Evolutionary conservation across 2,329 filamentous ascomycete species (phyloP).

Genomic region (Sporothrix sp.): DNA sequence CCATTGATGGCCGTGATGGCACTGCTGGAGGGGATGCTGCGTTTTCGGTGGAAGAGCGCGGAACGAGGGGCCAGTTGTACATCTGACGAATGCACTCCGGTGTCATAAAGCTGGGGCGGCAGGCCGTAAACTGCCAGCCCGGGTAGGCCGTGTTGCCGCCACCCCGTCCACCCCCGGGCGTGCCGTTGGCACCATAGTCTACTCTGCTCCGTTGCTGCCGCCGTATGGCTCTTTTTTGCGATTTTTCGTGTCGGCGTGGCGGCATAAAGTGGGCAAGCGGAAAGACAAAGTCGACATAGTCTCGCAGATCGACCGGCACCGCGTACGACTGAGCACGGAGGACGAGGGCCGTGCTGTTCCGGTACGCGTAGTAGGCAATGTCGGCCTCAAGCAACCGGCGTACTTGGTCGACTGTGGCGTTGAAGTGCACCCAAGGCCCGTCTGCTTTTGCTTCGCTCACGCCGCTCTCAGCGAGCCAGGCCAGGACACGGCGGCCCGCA

Average conservation of each 20-base stretch:
- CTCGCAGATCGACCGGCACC: constrained; percentile 31
- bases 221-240: not conserved
- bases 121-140: constrained; percentile 21
- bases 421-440: constrained; percentile 34
- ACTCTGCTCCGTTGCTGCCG: no score
- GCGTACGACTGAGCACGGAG: constrained; percentile 37
- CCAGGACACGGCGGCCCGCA: constrained; percentile 28
- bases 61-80: constrained; percentile 31
- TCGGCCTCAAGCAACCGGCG: constrained; percentile 33
- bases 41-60: not conserved
- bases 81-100: constrained; percentile 34
- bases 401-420: constrained; percentile 30
- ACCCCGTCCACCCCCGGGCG: not conserved
- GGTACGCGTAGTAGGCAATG: constrained; percentile 34
- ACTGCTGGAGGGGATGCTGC: no score
- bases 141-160: no score
- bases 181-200: no score
- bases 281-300: constrained; percentile 36
- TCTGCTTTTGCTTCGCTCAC: constrained; percentile 26
- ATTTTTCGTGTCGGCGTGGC: constrained; percentile 20
- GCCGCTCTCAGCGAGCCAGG: constrained; percentile 33
- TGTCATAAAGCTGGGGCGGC: constrained; percentile 24
- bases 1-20: constrained; percentile 22
- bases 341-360: constrained; percentile 24
- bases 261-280: constrained; percentile 41